These are phyloP conservation scores for Salisapilia sapeloensis DNA, from an alignment of 352 stramenopile species.

Conservation along the genomic window DNA sequence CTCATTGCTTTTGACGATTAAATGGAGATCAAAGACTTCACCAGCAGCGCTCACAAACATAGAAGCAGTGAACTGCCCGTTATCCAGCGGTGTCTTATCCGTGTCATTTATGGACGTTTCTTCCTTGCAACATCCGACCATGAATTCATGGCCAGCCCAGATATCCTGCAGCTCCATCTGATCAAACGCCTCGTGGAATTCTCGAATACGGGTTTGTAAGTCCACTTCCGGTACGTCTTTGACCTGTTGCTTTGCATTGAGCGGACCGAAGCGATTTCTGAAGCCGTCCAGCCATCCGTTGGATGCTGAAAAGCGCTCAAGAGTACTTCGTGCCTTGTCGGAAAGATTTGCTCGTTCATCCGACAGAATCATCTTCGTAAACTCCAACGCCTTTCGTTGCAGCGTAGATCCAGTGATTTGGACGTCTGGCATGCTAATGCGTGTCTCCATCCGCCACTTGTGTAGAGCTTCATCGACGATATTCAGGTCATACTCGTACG, in stretches of 20 bases:
- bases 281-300: slow-evolving; percentile 81
- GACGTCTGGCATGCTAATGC: slow-evolving; percentile 55
- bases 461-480: slow-evolving; percentile 71
- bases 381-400: slow-evolving; percentile 72
- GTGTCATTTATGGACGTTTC: too few species aligned
- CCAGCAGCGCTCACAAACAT: slow-evolving; percentile 63
- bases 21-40: slow-evolving; percentile 69
- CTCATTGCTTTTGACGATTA: slow-evolving; percentile 47
- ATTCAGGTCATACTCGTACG: slow-evolving; percentile 67
- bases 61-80: slow-evolving; percentile 44
- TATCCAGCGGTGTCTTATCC: too few species aligned
- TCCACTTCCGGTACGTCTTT: slow-evolving; percentile 36
- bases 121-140: too few species aligned
- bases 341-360: slow-evolving; percentile 50
- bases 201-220: slow-evolving; percentile 65
- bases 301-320: slow-evolving; percentile 61
- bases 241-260: slow-evolving; percentile 53
- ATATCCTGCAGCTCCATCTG: slow-evolving; percentile 56
- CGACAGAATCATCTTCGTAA: slow-evolving; percentile 55
- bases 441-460: slow-evolving; percentile 79
- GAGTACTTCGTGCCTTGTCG: slow-evolving; percentile 52
- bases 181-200: slow-evolving; percentile 53
- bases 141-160: slow-evolving; percentile 66
- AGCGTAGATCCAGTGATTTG: slow-evolving; percentile 68
- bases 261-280: slow-evolving; percentile 62